Evolutionary conservation across 192 early-diverging fungal species (phyloP).

Genomic region (Rhizophagus clarus): DNA sequence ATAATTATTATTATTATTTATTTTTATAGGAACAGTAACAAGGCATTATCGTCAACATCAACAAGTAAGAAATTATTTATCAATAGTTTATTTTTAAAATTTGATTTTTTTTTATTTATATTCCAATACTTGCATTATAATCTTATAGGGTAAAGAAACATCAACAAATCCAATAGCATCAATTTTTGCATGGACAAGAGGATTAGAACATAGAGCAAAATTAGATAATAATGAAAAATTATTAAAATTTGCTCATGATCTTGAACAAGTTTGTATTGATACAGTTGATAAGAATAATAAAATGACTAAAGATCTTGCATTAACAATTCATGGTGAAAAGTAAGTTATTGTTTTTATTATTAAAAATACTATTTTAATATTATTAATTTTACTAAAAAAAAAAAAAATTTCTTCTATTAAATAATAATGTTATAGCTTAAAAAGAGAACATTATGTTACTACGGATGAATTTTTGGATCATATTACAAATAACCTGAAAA

Average conservation of each 20-base stretch:
- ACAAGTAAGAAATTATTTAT: slow-evolving; percentile 48
- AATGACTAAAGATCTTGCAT: slow-evolving; percentile 96
- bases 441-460: neutral
- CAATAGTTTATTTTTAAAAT: neutral
- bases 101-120: neutral
- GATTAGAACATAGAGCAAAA: slow-evolving; percentile 91
- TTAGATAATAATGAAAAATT: slow-evolving; percentile 84
- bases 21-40: slow-evolving; percentile 76
- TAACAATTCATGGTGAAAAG: slow-evolving; percentile 86
- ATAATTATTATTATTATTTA: neutral
- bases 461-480: neutral
- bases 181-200: slow-evolving; percentile 94
- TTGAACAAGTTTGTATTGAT: slow-evolving; percentile 88
- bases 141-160: slow-evolving; percentile 74
- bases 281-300: slow-evolving; percentile 77
- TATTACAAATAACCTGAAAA: neutral
- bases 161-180: slow-evolving; percentile 96
- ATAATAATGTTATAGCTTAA: neutral
- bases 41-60: slow-evolving; percentile 93
- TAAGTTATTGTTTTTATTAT: slow-evolving; percentile 26
- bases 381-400: too few relatives aligned
- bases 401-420: too few relatives aligned
- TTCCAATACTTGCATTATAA: neutral
- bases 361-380: too few relatives aligned
- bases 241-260: slow-evolving; percentile 69